Conservation (phyloP, 2,329 filamentous ascomycete genomes). For the Onygena corvina region DNA sequence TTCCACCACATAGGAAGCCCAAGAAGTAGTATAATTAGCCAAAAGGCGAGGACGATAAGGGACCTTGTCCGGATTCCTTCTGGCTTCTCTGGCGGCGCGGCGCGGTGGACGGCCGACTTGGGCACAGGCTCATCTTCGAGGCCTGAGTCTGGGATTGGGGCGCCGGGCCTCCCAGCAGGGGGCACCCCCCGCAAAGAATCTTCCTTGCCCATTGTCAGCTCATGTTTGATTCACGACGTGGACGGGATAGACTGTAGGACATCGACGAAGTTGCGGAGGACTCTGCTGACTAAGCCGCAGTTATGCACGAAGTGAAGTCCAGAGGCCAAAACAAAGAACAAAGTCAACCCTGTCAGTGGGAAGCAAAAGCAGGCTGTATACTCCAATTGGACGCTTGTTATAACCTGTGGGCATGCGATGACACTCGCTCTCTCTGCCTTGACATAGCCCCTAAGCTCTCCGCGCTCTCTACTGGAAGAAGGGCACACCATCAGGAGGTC, state of each 20-base stretch:
- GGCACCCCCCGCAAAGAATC: background rate
- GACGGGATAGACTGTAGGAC: too few species aligned
- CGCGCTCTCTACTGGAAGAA: background rate
- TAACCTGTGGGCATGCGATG: background rate
- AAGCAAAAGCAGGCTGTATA: too few species aligned
- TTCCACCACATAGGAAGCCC: conserved; percentile 93
- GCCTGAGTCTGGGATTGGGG: background rate
- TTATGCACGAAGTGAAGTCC: background rate
- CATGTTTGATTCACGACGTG: too few species aligned
- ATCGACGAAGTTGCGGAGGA: background rate
- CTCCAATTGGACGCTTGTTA: background rate
- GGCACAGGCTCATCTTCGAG: background rate
- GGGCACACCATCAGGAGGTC: background rate
- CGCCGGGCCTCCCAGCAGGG: background rate
- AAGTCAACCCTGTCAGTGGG: too few species aligned
- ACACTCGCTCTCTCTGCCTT: background rate
- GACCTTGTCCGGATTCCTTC: conserved; percentile 58
- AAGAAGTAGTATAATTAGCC: conserved; percentile 69
- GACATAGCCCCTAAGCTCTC: background rate
- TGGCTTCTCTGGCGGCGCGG: conserved; percentile 65
- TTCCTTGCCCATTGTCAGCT: background rate
- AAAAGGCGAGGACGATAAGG: conserved; percentile 74
- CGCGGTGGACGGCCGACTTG: conserved; percentile 1
- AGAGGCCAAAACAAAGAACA: too few species aligned
- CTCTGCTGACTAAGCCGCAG: background rate